Evolutionary conservation across 768 basidiomycete species (phyloP), one percentile per base, ranked within the genome.

Genomic region (Suillus cothurnatus): DNA sequence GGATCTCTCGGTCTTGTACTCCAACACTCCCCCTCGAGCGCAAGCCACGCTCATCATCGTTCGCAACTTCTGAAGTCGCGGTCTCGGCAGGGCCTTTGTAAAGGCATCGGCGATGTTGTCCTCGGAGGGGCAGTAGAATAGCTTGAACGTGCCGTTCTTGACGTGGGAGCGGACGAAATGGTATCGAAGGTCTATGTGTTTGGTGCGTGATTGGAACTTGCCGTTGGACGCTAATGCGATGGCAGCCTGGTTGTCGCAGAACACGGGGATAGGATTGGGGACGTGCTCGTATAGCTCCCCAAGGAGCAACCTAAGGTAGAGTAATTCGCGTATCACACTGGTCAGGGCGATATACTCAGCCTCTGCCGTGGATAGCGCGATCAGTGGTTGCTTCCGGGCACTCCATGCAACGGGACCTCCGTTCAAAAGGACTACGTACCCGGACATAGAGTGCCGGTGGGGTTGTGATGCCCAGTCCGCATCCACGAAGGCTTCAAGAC

Each of bases 101-200:
- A n/a, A n/a, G n/a, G n/a, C n/a, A n/a, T n/a, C n/a, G n/a, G n/a
- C n/a, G n/a, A n/a, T n/a, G n/a, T n/a, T n/a, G n/a, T n/a, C n/a
- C n/a, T n/a, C n/a, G n/a, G n/a, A n/a, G n/a, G n/a, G n/a, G n/a
- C n/a, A n/a, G n/a, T n/a, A n/a, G n/a, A n/a, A n/a, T n/a, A n/a
- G n/a, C n/a, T n/a, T n/a, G n/a, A n/a, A n/a, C n/a, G n/a, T n/a
- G n/a, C n/a, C n/a, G n/a, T n/a, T n/a, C n/a, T n/a, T n/a, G n/a
- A n/a, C n/a, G n/a, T n/a, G n/a, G n/a, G n/a, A n/a, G n/a, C n/a
- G n/a, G n/a, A n/a, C n/a, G n/a, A n/a, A n/a, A n/a, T n/a, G n/a
- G n/a, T n/a, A n/a, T n/a, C n/a, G n/a, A n/a, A 36, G 36, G 62
- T 77, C 73, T 58, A 82, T 77, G 68, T 81, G 81, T 59, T 79